These are phyloP conservation scores for Amphibolis antarctica DNA, from an alignment of 106 monocot species.

Conservation along the genomic window DNA sequence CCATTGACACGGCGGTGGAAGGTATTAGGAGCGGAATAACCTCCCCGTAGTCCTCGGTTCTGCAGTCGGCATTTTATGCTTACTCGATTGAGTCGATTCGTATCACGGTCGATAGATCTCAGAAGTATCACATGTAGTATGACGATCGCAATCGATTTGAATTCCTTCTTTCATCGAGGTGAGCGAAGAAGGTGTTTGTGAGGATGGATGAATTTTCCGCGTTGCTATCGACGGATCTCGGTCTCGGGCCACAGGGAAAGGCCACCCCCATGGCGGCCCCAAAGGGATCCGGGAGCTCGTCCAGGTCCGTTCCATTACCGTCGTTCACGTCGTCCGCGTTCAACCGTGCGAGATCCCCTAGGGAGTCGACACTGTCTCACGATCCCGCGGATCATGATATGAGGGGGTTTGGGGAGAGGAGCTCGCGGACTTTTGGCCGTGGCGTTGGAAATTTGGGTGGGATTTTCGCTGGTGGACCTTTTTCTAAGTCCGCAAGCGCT, in stretches of 20 bases:
- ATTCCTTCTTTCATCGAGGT: not conserved
- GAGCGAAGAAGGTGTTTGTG: too few species aligned
- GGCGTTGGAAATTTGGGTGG: conserved; percentile 4
- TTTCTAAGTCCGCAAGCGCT: not conserved
- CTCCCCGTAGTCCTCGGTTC: too few species aligned
- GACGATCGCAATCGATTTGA: too few species aligned
- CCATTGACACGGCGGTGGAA: too few species aligned
- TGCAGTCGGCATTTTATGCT: not conserved
- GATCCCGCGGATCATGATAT: not conserved
- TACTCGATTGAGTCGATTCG: too few species aligned
- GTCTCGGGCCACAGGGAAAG: conserved; percentile 47
- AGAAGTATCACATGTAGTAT: not conserved
- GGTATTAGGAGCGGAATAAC: too few species aligned
- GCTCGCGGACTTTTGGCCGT: not conserved
- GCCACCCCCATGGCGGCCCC: conserved; percentile 43
- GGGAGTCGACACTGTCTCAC: not conserved
- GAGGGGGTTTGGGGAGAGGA: not conserved
- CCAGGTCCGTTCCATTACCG: not conserved
- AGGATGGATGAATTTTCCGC: conserved; percentile 52
- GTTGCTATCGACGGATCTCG: conserved; percentile 48
- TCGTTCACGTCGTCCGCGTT: conserved; percentile 14
- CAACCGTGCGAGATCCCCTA: not conserved
- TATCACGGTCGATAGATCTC: conserved; percentile 1
- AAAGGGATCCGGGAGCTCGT: conserved; percentile 2
- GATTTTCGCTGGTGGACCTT: conserved; percentile 2